Evolutionary conservation across 2,329 filamentous ascomycete genomes (phyloP).

Genomic region (Ophiocordyceps camponoti-rufipedis): DNA sequence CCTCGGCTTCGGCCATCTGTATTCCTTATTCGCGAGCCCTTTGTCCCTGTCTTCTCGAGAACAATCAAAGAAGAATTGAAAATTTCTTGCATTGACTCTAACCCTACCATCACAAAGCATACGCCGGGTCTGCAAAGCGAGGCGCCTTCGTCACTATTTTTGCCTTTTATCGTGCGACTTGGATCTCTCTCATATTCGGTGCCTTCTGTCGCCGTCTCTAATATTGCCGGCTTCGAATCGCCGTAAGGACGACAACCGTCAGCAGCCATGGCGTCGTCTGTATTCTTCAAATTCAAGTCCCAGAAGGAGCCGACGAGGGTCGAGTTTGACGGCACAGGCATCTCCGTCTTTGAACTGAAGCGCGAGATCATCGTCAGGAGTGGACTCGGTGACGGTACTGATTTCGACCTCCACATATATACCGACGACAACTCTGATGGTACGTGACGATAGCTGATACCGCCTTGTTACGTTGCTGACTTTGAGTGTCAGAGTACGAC

Average conservation of each 20-base stretch:
- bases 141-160: constrained; percentile 3
- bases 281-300: constrained; percentile 99
- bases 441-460: constrained; percentile 16
- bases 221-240: not conserved
- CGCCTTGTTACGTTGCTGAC: constrained; percentile 9
- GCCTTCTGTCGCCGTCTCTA: not conserved
- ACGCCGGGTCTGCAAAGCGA: constrained; percentile 16
- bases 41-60: constrained; percentile 17
- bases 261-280: constrained; percentile 67
- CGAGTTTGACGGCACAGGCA: constrained; percentile 91
- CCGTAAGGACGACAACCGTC: constrained; percentile 8
- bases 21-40: constrained; percentile 19
- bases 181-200: not conserved
- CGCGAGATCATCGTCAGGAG: constrained; percentile 94
- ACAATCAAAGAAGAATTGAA: constrained; percentile 34
- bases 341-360: constrained; percentile 97
- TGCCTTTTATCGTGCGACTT: not conserved
- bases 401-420: constrained; percentile 91
- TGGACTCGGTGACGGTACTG: constrained; percentile 82
- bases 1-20: constrained; percentile 19
- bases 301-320: constrained; percentile 89
- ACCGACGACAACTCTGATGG: constrained; percentile 83
- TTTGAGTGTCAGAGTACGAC: constrained; percentile 54
- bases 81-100: constrained; percentile 17
- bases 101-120: constrained; percentile 15